Evolutionary conservation across 2,329 filamentous ascomycete species (phyloP), one percentile per base, ranked within the genome.

Genomic region (Claviceps africana): DNA sequence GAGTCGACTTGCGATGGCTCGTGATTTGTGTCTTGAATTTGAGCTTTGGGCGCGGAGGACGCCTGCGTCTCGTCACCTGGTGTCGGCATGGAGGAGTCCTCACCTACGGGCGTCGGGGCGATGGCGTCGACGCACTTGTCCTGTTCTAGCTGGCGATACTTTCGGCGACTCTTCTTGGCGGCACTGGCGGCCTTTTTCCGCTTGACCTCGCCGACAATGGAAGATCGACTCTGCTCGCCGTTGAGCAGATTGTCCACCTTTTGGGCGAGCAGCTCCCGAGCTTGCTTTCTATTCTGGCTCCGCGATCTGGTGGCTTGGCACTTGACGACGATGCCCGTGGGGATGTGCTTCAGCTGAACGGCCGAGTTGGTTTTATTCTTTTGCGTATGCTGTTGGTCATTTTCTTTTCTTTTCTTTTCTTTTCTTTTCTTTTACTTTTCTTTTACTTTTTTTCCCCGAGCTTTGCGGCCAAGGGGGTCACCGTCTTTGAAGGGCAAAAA

Each of bases 331-430:
- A 96, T 81, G 55, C 91, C 91, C 0, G 90, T 95, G 6, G 91
- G 88, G 17, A 86, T 71, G 67, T 98, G 93, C 59, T 85, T 93
- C 37, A 98, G 75, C 66, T 98, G 93, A 2, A 96, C 91, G 39
- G 91, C 91, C 0, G 88, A 96, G 58, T 83, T 89, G 28, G 93
- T 98, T 80, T 98, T 98, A 71, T 98, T 98, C 85, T 83, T 15
- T 35, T 17, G 15, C n/a, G n/a, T n/a, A 7, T 19, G 30, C 17
- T 30, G 25, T 17, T 30, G 11, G 15, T 19, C 13, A 15, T 46
- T 46, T 46, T 19, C 5, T 3, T 25, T 31, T 40, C 15, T 10
- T 1, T 10, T n/a, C n/a, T 3, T 17, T n/a, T 39, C 7, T 39
- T 9, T 6, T 9, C 2, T n/a, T 40, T 8, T 40, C 6, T 40